Conservation (phyloP, 352 stramenopile species). For the Globisporangium splendens region DNA sequence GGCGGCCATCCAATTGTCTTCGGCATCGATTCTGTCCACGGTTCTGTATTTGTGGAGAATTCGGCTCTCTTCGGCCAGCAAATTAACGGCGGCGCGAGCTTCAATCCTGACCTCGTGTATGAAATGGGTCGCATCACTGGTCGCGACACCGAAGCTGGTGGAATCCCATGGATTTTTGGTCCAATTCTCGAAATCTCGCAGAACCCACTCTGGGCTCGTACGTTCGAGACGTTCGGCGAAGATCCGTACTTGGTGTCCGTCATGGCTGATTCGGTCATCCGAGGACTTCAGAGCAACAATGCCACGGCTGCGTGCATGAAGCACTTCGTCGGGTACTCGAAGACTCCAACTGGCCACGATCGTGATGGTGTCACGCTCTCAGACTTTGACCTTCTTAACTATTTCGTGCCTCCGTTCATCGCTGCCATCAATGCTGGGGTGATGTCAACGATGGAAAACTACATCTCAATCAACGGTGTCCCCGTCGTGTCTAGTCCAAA, state of each 20-base stretch:
- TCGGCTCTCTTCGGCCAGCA: no score
- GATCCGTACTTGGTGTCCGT: conserved; percentile 78
- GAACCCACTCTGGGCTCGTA: conserved; percentile 21
- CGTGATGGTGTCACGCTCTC: conserved; percentile 67
- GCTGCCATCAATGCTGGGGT: conserved; percentile 48
- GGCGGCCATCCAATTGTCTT: conserved; percentile 73
- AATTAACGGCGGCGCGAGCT: no score
- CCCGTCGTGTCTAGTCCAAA: conserved; percentile 85
- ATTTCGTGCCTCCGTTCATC: conserved; percentile 81
- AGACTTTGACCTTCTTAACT: conserved; percentile 79
- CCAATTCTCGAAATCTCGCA: no score
- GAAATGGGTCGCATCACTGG: no score
- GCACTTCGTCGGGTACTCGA: conserved; percentile 87
- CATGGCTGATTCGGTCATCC: conserved; percentile 75
- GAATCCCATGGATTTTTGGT: no score
- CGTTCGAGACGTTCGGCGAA: conserved; percentile 94
- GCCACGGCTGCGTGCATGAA: conserved; percentile 62
- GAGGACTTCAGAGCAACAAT: conserved; percentile 74
- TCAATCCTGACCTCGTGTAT: no score
- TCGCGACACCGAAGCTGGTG: no score
- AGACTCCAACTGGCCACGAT: conserved; percentile 80
- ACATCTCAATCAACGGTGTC: conserved; percentile 90
- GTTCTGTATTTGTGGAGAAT: no score
- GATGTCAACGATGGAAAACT: conserved; percentile 92
- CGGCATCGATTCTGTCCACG: conserved; percentile 89